phyloP scores from a whole-genome alignment of 2,329 filamentous ascomycete species.

The Aspergillus udagawae region DNA sequence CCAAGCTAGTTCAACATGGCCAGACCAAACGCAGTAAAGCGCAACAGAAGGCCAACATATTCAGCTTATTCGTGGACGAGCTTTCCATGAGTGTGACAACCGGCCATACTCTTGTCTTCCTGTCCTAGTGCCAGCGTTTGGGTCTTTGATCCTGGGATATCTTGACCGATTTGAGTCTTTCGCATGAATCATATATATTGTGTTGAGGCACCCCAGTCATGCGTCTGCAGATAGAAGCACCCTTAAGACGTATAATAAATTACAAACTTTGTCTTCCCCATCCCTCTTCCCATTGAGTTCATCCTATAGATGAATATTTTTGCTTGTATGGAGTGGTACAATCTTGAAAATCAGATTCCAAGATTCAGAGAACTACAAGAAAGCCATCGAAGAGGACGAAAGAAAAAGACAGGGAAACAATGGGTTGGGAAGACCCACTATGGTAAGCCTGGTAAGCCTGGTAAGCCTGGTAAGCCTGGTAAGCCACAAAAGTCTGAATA shows the following conservation, averaged over 20 bases:
- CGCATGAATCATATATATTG: neutral
- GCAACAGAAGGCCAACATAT: neutral
- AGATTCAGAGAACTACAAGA: neutral
- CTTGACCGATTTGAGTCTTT: constrained; percentile 1
- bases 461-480: neutral
- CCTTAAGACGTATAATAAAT: neutral
- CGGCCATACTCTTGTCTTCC: neutral
- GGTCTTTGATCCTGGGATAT: neutral
- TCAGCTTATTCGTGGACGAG: neutral
- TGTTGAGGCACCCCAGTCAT: neutral
- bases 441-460: neutral
- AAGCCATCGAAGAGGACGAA: neutral
- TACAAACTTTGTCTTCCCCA: neutral
- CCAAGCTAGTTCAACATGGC: neutral
- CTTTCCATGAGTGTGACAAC: neutral
- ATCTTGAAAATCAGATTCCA: neutral
- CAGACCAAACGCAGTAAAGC: neutral
- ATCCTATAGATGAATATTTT: no score
- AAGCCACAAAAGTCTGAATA: neutral
- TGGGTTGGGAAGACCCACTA: neutral
- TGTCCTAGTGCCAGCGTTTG: neutral
- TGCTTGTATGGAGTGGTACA: neutral
- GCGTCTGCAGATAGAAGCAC: neutral
- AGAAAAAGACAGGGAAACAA: neutral
- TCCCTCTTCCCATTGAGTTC: no score